These are phyloP conservation scores for Russula foetens DNA, from an alignment of 768 basidiomycete species.

Conservation along the genomic window DNA sequence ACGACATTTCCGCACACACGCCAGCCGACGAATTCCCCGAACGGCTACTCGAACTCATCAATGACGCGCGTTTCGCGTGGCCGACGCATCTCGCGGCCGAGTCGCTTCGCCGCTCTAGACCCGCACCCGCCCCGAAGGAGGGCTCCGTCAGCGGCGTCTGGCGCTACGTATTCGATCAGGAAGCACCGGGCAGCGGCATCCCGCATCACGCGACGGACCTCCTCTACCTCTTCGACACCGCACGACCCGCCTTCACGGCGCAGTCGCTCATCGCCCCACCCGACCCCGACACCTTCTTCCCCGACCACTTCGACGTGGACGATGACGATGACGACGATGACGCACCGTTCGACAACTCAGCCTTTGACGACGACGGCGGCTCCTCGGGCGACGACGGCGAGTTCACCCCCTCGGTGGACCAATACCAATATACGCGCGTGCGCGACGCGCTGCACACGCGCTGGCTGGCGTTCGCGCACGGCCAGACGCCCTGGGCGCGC, in stretches of 20 bases:
- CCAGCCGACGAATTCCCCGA: constrained; percentile 60
- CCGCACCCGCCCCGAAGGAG: background rate
- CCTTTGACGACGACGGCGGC: constrained; percentile 19
- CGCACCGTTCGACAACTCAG: constrained; percentile 29
- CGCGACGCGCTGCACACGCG: constrained; percentile 63
- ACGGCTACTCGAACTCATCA: constrained; percentile 63
- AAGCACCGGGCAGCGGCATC: constrained; percentile 52
- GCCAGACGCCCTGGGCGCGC: constrained; percentile 62
- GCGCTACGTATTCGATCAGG: constrained; percentile 80
- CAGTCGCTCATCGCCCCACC: constrained; percentile 19
- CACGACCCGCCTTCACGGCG: constrained; percentile 35
- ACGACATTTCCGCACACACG: constrained; percentile 59
- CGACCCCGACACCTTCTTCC: constrained; percentile 27
- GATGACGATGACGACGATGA: constrained; percentile 23
- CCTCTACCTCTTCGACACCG: constrained; percentile 73
- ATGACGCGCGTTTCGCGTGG: constrained; percentile 70
- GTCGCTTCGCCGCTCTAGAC: background rate
- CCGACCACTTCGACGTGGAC: constrained; percentile 24
- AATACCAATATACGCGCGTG: constrained; percentile 57
- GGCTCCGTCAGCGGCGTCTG: constrained; percentile 46
- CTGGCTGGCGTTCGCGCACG: constrained; percentile 71
- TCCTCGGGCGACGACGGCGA: constrained; percentile 39
- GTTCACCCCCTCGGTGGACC: constrained; percentile 52
- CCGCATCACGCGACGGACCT: constrained; percentile 69
- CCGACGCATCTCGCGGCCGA: constrained; percentile 59